Base-by-base conservation (phyloP, 1,284 basidiomycete genomes). In the Melampsora americana region DNA sequence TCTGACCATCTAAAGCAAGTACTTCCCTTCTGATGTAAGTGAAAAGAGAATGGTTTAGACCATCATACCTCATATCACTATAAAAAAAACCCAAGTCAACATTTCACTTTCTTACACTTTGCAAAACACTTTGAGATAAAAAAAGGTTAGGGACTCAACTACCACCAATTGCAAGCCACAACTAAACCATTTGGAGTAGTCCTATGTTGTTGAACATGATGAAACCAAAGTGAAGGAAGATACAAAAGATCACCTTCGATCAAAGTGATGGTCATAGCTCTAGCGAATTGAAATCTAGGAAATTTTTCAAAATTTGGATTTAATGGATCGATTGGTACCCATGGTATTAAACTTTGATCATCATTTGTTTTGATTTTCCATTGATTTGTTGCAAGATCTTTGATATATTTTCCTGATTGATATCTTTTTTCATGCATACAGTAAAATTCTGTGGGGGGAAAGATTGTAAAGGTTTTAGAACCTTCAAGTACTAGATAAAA, bases 161-260 rank as follows among this genome's bases (percentile, higher is more conserved):
- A 73, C 70, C 70, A 73, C 70, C 70, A 73, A 59, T 73, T 73
- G 42, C 70, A 73, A n/a, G 70, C 70, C 26, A 73, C 64, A 26
- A 73, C 59, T 26, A 73, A 66, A 42, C 48, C 70, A 28, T 14
- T 42, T n/a, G 46, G 64, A 53, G 18, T 50, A 18, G 62, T 28
- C 23, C 32, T 32, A 16, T 56, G 44, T 83, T 92, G 87, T 44
- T 86, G 85, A 60, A 95, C 92, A 81, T 90, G 87, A 82, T 95
- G 93, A 89, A 90, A 95, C 93, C 93, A 95, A 0, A 91, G 89
- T 1, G 90, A 88, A 23, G 93, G 93, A 32, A 95, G 87, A 83
- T 92, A 95, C n/a, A 95, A 83, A 0, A 90, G 89, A 79, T 95
- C 90, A 1, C 93, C 92, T 20, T 87, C 86, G 6, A 84, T 79